Evolutionary conservation across 257 asterid species (phyloP).

Genomic region (Linderniella brevidens): DNA sequence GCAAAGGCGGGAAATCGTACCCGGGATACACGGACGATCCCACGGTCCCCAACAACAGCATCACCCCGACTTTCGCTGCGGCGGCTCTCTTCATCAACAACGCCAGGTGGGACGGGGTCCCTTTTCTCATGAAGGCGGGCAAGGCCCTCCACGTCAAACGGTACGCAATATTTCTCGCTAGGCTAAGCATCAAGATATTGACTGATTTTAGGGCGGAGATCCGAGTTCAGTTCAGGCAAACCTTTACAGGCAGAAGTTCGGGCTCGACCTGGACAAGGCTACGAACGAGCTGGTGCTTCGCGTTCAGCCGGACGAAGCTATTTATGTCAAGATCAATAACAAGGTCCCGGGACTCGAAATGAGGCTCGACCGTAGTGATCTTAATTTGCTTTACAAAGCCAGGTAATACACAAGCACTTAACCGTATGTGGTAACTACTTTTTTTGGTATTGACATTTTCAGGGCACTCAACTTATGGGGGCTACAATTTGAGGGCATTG

Average conservation of each 20-base stretch:
- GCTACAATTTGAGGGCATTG: no score
- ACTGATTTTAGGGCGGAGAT: conserved; percentile 94
- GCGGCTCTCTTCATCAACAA: conserved; percentile 91
- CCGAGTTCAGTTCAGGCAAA: conserved; percentile 91
- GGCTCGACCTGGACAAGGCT: conserved; percentile 74
- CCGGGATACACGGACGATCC: conserved; percentile 83
- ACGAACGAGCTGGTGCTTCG: conserved; percentile 95
- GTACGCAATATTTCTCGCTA: no score
- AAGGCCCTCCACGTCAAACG: conserved; percentile 73
- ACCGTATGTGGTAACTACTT: no score
- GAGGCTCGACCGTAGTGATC: conserved; percentile 82
- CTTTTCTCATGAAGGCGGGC: conserved; percentile 96
- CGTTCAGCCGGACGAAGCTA: conserved; percentile 92
- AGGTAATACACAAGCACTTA: conserved; percentile 2
- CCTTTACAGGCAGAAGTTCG: conserved; percentile 51
- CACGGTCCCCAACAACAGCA: conserved; percentile 78
- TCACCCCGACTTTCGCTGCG: conserved; percentile 95
- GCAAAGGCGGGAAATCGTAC: conserved; percentile 49
- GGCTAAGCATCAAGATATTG: no score
- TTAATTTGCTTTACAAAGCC: conserved; percentile 78
- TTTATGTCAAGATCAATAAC: conserved; percentile 75
- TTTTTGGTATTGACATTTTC: no score
- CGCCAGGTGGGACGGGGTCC: conserved; percentile 97
- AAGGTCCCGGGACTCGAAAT: conserved; percentile 93
- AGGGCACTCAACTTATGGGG: no score